Percentiles rank a stretch among this genome's conserved stretches.
Evolutionary conservation across 2,329 filamentous ascomycete genomes (phyloP).

Genomic region (Diplodia seriata): DNA sequence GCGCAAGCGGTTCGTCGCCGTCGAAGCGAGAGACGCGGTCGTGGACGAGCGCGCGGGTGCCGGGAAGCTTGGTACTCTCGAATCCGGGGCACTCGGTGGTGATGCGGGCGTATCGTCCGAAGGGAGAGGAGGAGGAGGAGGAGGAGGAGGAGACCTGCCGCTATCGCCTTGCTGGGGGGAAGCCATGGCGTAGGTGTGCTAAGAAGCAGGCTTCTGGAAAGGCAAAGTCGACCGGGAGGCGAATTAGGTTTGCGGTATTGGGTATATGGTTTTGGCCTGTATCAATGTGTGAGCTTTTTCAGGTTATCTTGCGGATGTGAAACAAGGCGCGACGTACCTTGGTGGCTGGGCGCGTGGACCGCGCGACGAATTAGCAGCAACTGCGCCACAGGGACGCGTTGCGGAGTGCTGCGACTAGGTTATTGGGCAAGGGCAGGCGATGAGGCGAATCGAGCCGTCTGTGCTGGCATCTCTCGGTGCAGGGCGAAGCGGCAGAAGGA

Average conservation of each 20-base stretch:
- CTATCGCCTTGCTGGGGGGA: not conserved
- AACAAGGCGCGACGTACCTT: constrained; percentile 16
- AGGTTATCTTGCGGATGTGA: not conserved
- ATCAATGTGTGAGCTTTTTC: constrained; percentile 9
- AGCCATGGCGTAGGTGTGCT: not conserved
- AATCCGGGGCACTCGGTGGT: not conserved
- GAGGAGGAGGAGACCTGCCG: not conserved
- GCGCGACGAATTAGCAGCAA: not conserved
- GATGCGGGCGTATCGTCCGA: not conserved
- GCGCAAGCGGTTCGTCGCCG: constrained; percentile 40
- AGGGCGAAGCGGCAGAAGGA: constrained; percentile 7
- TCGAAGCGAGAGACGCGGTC: constrained; percentile 43
- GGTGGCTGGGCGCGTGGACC: constrained; percentile 11
- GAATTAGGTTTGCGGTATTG: not conserved
- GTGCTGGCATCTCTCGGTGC: not conserved
- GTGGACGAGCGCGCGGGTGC: constrained; percentile 34
- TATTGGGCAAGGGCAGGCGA: not conserved
- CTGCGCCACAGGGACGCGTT: constrained; percentile 18
- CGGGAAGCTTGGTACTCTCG: not conserved
- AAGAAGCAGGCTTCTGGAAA: not conserved
- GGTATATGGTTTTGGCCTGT: not conserved
- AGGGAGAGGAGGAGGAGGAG: not conserved
- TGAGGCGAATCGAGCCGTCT: not conserved
- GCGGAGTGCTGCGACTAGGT: not conserved
- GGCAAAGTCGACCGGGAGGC: not conserved